Evolutionary conservation across 2,329 filamentous ascomycete species (phyloP), one percentile per base, ranked within the genome.

Genomic region (Talaromyces funiculosus): DNA sequence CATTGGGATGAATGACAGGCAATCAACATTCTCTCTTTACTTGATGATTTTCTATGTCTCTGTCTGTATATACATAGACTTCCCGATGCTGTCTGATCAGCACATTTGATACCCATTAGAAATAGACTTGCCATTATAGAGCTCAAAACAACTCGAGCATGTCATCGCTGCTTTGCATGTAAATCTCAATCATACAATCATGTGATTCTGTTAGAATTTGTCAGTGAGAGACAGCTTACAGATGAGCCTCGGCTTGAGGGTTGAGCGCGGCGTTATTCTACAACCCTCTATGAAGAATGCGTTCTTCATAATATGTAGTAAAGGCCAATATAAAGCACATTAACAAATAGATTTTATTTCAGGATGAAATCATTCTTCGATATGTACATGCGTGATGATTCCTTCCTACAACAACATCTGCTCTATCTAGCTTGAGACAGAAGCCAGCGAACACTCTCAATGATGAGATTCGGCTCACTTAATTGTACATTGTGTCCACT

Each of bases 31-130:
- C 47, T 22, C 47, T 51, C 47, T 51, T 51, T 51, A 51, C 29
- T 22, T 20, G 10, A n/a, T 51, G n/a, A 14, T 51, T 51, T 14
- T n/a, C 33, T 51, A 31, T 51, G 26, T 31, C 14, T 51, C 20
- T 18, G 4, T 18, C 9, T 16, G 29, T 33, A 35, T 20, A 51
- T 51, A 51, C 6, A 20, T 20, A 33, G n/a, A 51, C 38, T 38
- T 26, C 45, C 22, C 47, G 47, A 14, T 51, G 47, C 38, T 56
- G n/a, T 24, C 24, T 24, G 8, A 31, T 61, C 37, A 22, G 42
- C 59, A 24, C 37, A n/a, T 24, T 57, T 61, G 59, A 61, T 61
- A 61, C 59, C 59, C 59, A 16, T 42, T 56, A 61, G 53, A 57
- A 33, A 42, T 42, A 43, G 53, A 51, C 18, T 42, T 58, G 12